Evolutionary conservation across 1,284 basidiomycete genomes (phyloP), one percentile per base, ranked within the genome.

Genomic region (Boletellus sp.): DNA sequence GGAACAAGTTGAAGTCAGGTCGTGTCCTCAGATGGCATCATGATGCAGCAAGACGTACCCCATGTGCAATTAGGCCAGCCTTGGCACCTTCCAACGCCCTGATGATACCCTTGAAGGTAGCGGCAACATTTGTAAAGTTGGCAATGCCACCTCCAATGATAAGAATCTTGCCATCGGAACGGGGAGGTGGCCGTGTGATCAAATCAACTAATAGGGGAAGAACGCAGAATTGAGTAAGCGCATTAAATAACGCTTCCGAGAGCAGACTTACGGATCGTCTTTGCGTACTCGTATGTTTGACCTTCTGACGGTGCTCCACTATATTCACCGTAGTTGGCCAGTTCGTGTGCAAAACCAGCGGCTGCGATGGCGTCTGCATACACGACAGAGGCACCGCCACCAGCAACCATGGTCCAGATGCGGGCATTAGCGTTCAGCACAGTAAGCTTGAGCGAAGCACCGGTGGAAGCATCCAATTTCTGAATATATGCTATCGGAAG

Each of bases 61-160:
- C 60, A 77, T 96, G 92, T 49, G 79, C 77, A 67, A 91, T 88
- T 58, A 97, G 82, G 49, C 85, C 85, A 51, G 82, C 76, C 79
- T 95, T 93, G 84, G 85, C 94, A 75, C 94, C 90, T 80, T 97
- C 91, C 64, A 99, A 81, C 19, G 96, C 96, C 55, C 87, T 91
- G 71, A 99, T 98, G 80, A 98, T 99, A 61, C 96, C 96, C 82
- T 98, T 98, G 89, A 99, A 99, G 58, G 96, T 99, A 16, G 96
- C 89, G 38, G 96, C 96, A 62, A 99, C 95, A 71, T 99, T 98
- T 70, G 95, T 98, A 77, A 99, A 99, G 86, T 99, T 99, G 78
- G 96, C 96, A 61, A 98, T 97, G 77, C 96, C 96, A 78, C 97
- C 97, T 74, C 96, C 97, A 60, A 99, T 97, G 82, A 99, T 97